phyloP scores from a whole-genome alignment of 2,329 filamentous ascomycete genomes.

The Scopulariopsis brevicaulis region DNA sequence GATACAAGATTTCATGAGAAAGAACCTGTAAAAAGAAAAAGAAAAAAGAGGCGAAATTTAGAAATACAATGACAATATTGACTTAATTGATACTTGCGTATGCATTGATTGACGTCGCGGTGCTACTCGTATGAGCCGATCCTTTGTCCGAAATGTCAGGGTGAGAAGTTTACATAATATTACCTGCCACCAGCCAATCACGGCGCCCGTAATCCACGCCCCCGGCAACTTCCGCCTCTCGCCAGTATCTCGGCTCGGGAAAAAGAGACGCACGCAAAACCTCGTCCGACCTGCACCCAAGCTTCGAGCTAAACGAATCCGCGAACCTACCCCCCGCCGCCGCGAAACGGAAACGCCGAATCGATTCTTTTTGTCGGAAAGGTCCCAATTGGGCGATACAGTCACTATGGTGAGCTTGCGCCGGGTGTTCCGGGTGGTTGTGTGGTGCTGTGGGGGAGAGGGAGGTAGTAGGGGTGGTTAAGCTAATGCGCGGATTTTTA shows the following conservation, averaged over 20 bases:
- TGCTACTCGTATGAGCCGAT: not conserved
- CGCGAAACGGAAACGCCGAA: not conserved
- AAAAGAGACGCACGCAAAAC: constrained; percentile 1
- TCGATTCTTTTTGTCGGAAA: not conserved
- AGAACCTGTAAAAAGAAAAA: no score
- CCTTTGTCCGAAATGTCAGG: not conserved
- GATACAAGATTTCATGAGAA: no score
- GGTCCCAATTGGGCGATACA: constrained; percentile 7
- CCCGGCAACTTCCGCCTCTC: constrained; percentile 1
- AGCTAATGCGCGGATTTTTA: not conserved
- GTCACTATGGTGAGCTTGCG: constrained; percentile 46
- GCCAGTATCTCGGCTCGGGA: not conserved
- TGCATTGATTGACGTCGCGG: no score
- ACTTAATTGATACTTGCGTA: no score
- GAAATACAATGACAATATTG: no score
- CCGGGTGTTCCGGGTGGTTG: not conserved
- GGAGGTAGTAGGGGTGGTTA: not conserved
- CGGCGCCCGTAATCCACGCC: not conserved
- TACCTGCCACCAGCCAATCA: not conserved
- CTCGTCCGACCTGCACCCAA: not conserved
- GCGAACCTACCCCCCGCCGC: not conserved
- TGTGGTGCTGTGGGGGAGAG: not conserved
- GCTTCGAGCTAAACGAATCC: not conserved
- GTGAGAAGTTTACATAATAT: not conserved
- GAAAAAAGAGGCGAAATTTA: no score